phyloP scores from a whole-genome alignment of 2,329 filamentous ascomycete genomes.

The Cadophora sp. region DNA sequence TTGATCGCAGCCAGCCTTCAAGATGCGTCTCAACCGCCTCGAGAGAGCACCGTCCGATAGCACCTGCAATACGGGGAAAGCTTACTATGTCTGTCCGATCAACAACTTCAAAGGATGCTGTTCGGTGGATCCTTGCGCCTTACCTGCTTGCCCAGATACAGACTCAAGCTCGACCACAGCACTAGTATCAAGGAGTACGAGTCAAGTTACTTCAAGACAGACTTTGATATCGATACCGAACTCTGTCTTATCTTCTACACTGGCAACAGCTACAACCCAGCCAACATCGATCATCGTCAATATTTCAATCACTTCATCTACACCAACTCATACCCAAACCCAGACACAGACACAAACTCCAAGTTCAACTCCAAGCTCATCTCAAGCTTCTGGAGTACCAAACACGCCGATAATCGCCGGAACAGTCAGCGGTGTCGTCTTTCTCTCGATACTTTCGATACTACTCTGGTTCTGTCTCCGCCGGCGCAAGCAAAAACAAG shows the following conservation, averaged over 20 bases:
- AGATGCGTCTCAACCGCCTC: slow-evolving; percentile 22
- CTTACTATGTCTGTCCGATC: slow-evolving; percentile 49
- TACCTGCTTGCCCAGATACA: slow-evolving; percentile 44
- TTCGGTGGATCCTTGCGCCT: slow-evolving; percentile 51
- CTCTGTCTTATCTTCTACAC: slow-evolving; percentile 35
- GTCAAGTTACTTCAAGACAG: neutral
- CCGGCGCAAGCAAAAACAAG: slow-evolving; percentile 27
- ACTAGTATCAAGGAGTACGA: neutral
- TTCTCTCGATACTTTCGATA: slow-evolving; percentile 28
- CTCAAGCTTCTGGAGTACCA: neutral
- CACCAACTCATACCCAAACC: neutral
- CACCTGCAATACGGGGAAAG: slow-evolving; percentile 16
- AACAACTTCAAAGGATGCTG: slow-evolving; percentile 55
- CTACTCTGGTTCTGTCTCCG: slow-evolving; percentile 35
- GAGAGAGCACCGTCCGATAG: slow-evolving; percentile 18
- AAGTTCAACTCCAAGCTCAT: neutral
- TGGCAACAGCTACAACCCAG: slow-evolving; percentile 23
- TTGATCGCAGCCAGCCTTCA: slow-evolving; percentile 10
- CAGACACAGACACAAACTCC: neutral
- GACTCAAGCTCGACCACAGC: slow-evolving; percentile 22
- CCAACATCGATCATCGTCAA: slow-evolving; percentile 37
- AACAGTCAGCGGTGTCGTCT: slow-evolving; percentile 30
- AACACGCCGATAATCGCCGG: slow-evolving; percentile 36
- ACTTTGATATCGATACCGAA: slow-evolving; percentile 2
- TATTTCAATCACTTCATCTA: neutral